A percentile compares a stretch with the other conserved stretches of the same genome.
Evolutionary conservation across 2,329 filamentous ascomycete species (phyloP).

Genomic region (Colletotrichum endophyticum): DNA sequence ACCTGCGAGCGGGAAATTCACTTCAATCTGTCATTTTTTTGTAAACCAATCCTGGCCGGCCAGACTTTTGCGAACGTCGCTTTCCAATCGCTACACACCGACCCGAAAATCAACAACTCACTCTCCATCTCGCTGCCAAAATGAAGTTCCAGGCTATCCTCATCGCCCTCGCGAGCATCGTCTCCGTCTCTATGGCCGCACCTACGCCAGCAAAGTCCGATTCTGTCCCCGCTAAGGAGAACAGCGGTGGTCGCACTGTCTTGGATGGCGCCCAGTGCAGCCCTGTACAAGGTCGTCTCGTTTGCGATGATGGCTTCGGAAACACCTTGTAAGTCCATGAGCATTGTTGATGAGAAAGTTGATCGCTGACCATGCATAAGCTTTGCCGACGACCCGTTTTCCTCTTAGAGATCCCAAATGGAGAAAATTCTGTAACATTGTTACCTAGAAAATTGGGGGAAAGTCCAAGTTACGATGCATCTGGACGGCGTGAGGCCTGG

Average conservation of each 20-base stretch:
- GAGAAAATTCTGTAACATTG: not conserved
- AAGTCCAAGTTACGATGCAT: not conserved
- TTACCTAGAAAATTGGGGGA: not conserved
- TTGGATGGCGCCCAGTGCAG: conserved; percentile 7
- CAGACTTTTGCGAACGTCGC: not conserved
- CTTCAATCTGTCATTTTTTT: not conserved
- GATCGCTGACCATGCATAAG: not conserved
- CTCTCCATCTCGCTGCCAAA: not conserved
- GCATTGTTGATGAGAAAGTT: not conserved
- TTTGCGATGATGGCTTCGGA: conserved; percentile 4
- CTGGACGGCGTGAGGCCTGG: not conserved
- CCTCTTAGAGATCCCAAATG: not conserved
- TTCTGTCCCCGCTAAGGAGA: not conserved
- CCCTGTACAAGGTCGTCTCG: conserved; percentile 6
- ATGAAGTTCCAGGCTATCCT: not conserved
- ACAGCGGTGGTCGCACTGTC: not conserved
- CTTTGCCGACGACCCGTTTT: conserved; percentile 10
- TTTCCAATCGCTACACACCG: not conserved
- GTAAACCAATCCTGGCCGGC: not conserved
- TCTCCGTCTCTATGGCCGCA: not conserved
- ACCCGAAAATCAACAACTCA: not conserved
- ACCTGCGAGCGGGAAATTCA: not conserved
- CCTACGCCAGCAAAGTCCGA: not conserved
- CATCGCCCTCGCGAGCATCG: not conserved
- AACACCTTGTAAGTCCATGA: conserved; percentile 3